phyloP scores from a whole-genome alignment of 2,329 filamentous ascomycete genomes.

The Aspergillus melleus region DNA sequence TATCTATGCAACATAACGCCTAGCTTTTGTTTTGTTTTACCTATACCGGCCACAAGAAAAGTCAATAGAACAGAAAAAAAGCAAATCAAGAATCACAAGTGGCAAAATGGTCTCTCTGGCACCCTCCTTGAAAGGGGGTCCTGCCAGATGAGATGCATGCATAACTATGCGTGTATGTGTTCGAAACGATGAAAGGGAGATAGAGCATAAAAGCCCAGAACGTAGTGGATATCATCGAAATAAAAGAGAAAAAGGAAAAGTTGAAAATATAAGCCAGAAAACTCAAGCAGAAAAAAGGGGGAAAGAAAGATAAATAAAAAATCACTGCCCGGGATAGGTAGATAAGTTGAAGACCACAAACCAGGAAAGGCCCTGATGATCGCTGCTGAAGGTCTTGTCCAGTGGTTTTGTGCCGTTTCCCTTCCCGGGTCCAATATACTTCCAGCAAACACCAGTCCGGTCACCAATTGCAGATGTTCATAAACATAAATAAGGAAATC shows the following conservation, averaged over 20 bases:
- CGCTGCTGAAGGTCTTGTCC: no score
- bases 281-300: constrained; percentile 8
- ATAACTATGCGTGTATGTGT: neutral
- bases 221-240: constrained; percentile 27
- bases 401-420: neutral
- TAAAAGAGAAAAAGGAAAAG: constrained; percentile 3
- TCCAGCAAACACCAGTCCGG: constrained; percentile 12
- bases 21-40: constrained; percentile 3
- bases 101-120: neutral
- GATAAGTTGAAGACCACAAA: no score
- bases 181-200: constrained; percentile 5
- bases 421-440: neutral
- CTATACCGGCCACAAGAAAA: constrained; percentile 1
- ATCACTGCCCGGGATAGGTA: neutral
- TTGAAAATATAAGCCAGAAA: constrained; percentile 3
- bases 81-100: neutral
- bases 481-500: constrained; percentile 12
- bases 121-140: neutral
- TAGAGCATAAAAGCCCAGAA: constrained; percentile 17
- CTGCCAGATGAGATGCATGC: neutral
- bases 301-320: constrained; percentile 9
- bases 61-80: neutral
- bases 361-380: neutral
- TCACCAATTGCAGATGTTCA: constrained; percentile 12
- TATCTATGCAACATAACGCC: constrained; percentile 11